phyloP scores from a whole-genome alignment of 2,329 filamentous ascomycete genomes.

The Aspergillus texensis region DNA sequence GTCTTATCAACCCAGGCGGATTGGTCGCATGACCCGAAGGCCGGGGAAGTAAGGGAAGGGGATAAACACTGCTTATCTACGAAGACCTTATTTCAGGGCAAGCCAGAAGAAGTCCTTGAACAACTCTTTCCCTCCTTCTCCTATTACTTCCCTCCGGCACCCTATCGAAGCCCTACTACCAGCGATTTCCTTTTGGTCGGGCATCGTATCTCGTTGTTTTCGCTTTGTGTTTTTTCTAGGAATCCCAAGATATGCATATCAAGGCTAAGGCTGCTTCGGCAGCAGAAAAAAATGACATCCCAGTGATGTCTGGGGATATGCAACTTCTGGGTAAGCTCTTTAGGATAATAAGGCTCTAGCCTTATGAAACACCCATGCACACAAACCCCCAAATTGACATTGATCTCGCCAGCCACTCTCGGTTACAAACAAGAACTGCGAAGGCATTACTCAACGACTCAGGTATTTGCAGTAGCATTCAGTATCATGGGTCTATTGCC shows the following conservation, averaged over 20 bases:
- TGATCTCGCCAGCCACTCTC: conserved; percentile 31
- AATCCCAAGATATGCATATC: neutral
- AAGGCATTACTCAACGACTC: conserved; percentile 62
- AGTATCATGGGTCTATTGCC: conserved; percentile 64
- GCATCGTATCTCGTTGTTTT: neutral
- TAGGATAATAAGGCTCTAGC: neutral
- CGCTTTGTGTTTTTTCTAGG: neutral
- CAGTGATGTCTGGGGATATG: conserved; percentile 23
- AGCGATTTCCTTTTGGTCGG: neutral
- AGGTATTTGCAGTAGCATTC: conserved; percentile 63
- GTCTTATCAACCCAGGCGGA: neutral
- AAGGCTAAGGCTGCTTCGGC: neutral
- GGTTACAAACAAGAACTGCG: conserved; percentile 63
- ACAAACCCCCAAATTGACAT: neutral
- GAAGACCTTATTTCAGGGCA: neutral
- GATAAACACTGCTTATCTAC: neutral
- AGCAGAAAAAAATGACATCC: conserved; percentile 3
- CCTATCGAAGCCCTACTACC: neutral
- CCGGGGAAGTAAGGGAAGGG: neutral
- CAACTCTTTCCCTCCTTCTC: too few species aligned
- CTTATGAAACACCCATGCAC: neutral
- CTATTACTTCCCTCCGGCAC: neutral
- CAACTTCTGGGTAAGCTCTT: conserved; percentile 24
- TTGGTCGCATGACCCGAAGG: neutral
- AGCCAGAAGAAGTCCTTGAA: too few species aligned